Percentiles rank a stretch among this genome's conserved stretches.
Conservation (phyloP, 2,329 filamentous ascomycete genomes). For the Tolypocladium cylindrosporum region DNA sequence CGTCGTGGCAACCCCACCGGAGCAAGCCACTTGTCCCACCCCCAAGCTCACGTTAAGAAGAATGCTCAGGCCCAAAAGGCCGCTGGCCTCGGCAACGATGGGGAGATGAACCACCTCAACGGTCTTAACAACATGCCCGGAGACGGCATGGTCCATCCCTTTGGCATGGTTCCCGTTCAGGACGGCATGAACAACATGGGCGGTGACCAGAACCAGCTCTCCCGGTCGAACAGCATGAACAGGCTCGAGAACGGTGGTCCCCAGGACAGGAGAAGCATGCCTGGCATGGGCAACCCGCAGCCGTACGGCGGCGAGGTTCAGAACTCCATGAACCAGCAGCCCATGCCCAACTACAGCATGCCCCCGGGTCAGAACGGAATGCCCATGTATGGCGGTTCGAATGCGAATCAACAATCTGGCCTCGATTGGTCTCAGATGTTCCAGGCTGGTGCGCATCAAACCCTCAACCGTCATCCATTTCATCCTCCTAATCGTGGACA, state of each 20-base stretch:
- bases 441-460: slow-evolving; percentile 59
- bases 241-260: slow-evolving; percentile 44
- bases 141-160: slow-evolving; percentile 48
- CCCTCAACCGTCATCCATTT: slow-evolving; percentile 48
- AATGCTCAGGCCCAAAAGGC: slow-evolving; percentile 50
- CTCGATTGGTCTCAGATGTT: slow-evolving; percentile 75
- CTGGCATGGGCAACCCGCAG: slow-evolving; percentile 42
- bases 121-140: slow-evolving; percentile 48
- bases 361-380: slow-evolving; percentile 52
- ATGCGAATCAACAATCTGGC: slow-evolving; percentile 50
- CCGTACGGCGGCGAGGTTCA: slow-evolving; percentile 48
- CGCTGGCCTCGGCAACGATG: slow-evolving; percentile 40
- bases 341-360: slow-evolving; percentile 56
- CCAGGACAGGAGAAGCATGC: slow-evolving; percentile 48
- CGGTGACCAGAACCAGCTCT: slow-evolving; percentile 52
- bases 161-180: slow-evolving; percentile 44
- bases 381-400: slow-evolving; percentile 51
- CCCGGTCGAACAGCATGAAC: slow-evolving; percentile 50
- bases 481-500: slow-evolving; percentile 52
- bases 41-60: slow-evolving; percentile 81
- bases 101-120: slow-evolving; percentile 49
- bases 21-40: slow-evolving; percentile 87
- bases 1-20: slow-evolving; percentile 92
- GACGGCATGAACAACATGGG: slow-evolving; percentile 51
- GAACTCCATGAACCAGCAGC: slow-evolving; percentile 54